Evolutionary conservation across 192 early-diverging fungal genomes (phyloP).

Genomic region (Gryganskiella cystojenkinii): DNA sequence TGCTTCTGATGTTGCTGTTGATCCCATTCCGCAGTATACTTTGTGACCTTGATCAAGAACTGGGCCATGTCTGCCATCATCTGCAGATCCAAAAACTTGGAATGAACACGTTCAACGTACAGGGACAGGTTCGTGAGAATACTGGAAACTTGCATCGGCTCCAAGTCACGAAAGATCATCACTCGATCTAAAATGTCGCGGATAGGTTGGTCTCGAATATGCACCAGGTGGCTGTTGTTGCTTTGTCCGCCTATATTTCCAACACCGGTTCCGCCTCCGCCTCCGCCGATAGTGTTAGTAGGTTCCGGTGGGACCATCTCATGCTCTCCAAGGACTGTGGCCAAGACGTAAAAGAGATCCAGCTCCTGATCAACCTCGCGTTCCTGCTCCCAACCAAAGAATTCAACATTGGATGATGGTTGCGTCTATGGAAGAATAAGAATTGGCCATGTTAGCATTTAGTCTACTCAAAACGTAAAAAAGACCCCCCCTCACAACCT

Average conservation of each 20-base stretch:
- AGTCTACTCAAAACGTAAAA: too few species aligned
- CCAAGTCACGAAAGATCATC: constrained; percentile 54
- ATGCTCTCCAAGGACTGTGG: constrained; percentile 58
- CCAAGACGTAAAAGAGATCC: constrained; percentile 65
- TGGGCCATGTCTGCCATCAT: constrained; percentile 53
- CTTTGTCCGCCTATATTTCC: not conserved
- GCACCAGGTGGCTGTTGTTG: constrained; percentile 26
- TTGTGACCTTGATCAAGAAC: constrained; percentile 54
- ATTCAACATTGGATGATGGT: constrained; percentile 7
- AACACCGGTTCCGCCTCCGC: not conserved
- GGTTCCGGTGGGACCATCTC: constrained; percentile 60
- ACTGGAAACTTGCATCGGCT: constrained; percentile 58
- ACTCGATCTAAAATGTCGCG: constrained; percentile 64
- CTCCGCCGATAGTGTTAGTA: constrained; percentile 17
- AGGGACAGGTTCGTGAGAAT: constrained; percentile 62
- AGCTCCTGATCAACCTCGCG: constrained; percentile 56
- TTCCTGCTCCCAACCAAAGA: constrained; percentile 51
- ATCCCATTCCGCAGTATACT: constrained; percentile 58
- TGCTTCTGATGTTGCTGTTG: constrained; percentile 32
- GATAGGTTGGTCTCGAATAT: constrained; percentile 67
- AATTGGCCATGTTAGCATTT: too few species aligned
- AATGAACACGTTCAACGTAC: constrained; percentile 66
- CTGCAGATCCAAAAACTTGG: constrained; percentile 55
- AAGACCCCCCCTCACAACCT: too few species aligned
- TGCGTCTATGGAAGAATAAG: constrained; percentile 26